Conservation (phyloP, 1,139 yeast genomes). For the Pichia inconspicua region DNA sequence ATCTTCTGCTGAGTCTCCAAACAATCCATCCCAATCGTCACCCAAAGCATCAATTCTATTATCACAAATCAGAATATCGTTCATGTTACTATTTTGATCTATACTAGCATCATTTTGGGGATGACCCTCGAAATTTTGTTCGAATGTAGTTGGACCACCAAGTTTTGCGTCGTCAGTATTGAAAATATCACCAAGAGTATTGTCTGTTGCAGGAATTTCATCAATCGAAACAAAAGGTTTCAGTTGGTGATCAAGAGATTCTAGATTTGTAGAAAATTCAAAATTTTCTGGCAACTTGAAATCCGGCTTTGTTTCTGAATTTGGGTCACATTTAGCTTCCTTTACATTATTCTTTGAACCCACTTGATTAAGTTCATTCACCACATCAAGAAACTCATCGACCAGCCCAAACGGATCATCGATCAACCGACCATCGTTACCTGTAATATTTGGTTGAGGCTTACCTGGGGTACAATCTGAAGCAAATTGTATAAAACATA, state of each 20-base stretch:
- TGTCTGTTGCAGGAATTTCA: constrained; percentile 2
- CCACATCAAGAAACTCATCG: constrained; percentile 10
- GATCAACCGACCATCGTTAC: constrained; percentile 14
- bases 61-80: neutral
- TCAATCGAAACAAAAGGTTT: constrained; percentile 3
- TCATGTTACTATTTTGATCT: neutral
- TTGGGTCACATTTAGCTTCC: neutral
- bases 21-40: constrained; percentile 15
- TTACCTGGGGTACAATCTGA: constrained; percentile 10
- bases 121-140: constrained; percentile 5
- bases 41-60: constrained; percentile 7
- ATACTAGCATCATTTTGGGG: constrained; percentile 11
- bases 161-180: constrained; percentile 3
- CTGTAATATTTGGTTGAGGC: neutral
- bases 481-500: constrained; percentile 52
- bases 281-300: constrained; percentile 12
- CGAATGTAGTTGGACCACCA: constrained; percentile 2
- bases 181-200: constrained; percentile 10
- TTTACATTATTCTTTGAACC: neutral
- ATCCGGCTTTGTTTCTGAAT: constrained; percentile 5
- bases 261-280: constrained; percentile 10
- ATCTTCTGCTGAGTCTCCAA: constrained; percentile 10
- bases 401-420: constrained; percentile 21
- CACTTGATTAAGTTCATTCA: constrained; percentile 11
- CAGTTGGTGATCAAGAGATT: constrained; percentile 10